Evolutionary conservation across 164 flowering plant species (phyloP).

Genomic region (Kalanchoe fedtschenkoi): DNA sequence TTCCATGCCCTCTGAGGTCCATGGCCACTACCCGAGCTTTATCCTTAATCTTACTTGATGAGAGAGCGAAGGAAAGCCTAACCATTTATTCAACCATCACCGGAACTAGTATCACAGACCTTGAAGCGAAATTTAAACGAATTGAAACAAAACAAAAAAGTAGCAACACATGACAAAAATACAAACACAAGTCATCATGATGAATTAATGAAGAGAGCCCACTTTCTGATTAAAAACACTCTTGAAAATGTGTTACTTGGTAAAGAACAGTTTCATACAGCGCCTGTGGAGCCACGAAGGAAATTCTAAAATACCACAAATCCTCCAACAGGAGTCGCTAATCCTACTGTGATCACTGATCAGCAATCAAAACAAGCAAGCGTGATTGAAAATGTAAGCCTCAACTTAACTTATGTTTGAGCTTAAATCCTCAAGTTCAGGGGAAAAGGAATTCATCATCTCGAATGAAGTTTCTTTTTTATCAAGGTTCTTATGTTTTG

Average conservation of each 20-base stretch:
- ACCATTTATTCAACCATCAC: neutral
- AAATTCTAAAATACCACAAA: no score
- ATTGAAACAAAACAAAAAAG: neutral
- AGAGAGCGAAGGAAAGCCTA: constrained; percentile 90
- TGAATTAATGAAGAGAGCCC: neutral
- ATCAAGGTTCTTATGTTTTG: neutral
- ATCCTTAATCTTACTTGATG: constrained; percentile 73
- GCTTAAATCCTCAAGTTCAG: no score
- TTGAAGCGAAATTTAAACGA: neutral
- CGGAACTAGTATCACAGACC: neutral
- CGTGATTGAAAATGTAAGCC: neutral
- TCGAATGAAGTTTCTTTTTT: no score
- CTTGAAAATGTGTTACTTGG: neutral
- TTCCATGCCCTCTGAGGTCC: constrained; percentile 97
- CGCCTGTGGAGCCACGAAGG: neutral
- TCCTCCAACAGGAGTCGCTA: neutral
- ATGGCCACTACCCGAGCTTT: constrained; percentile 78
- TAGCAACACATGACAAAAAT: neutral
- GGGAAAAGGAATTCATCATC: no score
- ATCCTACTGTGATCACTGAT: neutral
- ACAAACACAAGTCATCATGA: neutral
- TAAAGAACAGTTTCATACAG: neutral
- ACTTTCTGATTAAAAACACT: no score
- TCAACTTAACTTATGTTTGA: neutral
- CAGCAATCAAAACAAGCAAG: no score